phyloP scores from a whole-genome alignment of 2,329 filamentous ascomycete species.

The Neonectria coccinea region DNA sequence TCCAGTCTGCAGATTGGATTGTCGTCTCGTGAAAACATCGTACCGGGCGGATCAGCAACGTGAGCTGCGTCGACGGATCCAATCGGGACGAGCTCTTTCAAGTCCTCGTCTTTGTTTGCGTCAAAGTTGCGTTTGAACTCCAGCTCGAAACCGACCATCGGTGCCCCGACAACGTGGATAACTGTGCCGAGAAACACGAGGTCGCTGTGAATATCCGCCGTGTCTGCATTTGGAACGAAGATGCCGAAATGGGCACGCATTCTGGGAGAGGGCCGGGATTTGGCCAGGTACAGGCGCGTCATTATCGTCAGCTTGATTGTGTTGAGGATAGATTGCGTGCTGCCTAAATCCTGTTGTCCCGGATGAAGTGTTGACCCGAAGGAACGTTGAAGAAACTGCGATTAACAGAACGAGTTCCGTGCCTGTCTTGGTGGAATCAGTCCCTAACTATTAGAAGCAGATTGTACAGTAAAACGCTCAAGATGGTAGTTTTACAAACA shows the following conservation, averaged over 20 bases:
- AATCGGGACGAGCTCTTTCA: neutral
- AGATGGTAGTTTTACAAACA: too few relatives aligned
- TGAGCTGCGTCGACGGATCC: neutral
- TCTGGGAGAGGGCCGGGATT: neutral
- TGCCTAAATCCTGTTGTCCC: too few relatives aligned
- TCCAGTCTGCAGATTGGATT: constrained; percentile 1
- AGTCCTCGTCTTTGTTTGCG: neutral
- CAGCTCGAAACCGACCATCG: neutral
- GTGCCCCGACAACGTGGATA: constrained; percentile 3
- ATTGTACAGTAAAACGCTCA: too few relatives aligned
- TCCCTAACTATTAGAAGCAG: too few relatives aligned
- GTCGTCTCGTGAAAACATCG: neutral
- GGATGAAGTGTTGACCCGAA: too few relatives aligned
- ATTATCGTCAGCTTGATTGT: neutral
- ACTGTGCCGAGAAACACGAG: neutral
- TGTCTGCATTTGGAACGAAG: neutral
- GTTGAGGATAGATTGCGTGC: too few relatives aligned
- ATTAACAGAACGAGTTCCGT: too few relatives aligned
- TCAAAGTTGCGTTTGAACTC: constrained; percentile 11
- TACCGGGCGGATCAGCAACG: neutral
- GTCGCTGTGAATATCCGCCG: too few relatives aligned
- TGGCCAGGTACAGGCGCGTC: neutral
- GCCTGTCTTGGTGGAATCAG: too few relatives aligned
- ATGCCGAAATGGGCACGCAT: constrained; percentile 10
- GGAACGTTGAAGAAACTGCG: too few relatives aligned